A percentile compares a stretch with the other conserved stretches of the same genome.
Conservation (phyloP, 352 stramenopile genomes). For the Globisporangium nunn region DNA sequence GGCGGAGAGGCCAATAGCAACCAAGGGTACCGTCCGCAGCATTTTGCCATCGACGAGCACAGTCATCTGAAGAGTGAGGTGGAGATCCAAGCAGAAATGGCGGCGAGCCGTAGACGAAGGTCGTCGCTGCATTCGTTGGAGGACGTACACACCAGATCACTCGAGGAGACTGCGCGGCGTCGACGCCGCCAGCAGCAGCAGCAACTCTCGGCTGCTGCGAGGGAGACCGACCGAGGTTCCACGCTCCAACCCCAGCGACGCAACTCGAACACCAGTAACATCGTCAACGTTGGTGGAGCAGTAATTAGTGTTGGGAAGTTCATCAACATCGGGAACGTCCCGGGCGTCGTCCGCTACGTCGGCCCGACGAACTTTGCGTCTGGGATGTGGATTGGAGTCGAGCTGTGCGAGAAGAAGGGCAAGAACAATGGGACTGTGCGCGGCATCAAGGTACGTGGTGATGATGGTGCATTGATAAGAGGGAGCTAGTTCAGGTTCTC, state of each 20-base stretch:
- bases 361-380: constrained; percentile 52
- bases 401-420: constrained; percentile 48
- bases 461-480: not conserved
- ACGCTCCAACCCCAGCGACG: constrained; percentile 12
- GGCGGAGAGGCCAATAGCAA: constrained; percentile 9
- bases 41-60: constrained; percentile 7
- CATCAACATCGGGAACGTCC: constrained; percentile 46
- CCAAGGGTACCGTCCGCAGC: not conserved
- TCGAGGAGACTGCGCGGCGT: not conserved
- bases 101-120: not conserved
- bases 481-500: constrained; percentile 2
- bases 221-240: not conserved
- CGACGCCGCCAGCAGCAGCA: constrained; percentile 1
- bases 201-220: not conserved
- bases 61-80: not conserved
- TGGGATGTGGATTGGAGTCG: constrained; percentile 69
- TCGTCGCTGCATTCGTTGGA: constrained; percentile 41
- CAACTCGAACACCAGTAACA: constrained; percentile 28
- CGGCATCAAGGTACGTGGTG: constrained; percentile 18
- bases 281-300: constrained; percentile 34
- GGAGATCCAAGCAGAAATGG: not conserved
- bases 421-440: constrained; percentile 61
- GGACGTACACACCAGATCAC: constrained; percentile 22
- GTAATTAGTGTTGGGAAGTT: constrained; percentile 44
- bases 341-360: constrained; percentile 62